Evolutionary conservation across 768 basidiomycete genomes (phyloP), one percentile per base, ranked within the genome.

Genomic region (Pisolithus microcarpus): DNA sequence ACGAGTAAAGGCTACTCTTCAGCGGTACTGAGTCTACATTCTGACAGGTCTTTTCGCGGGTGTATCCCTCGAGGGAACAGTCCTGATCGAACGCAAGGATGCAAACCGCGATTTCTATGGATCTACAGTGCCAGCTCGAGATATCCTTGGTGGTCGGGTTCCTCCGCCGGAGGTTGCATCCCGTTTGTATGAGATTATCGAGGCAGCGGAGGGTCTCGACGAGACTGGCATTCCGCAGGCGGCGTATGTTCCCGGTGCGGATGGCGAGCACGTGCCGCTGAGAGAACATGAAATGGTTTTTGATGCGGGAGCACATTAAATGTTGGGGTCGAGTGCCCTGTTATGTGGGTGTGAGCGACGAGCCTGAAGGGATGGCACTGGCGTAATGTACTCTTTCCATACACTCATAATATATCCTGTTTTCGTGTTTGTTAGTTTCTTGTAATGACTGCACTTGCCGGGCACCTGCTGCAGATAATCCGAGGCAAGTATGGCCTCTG

Each of bases 111-210:
- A 93, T 23, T 99, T 98, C 72, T 97, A 98, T 58, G 95, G 95
- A 3, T 92, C 91, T 3, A 75, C 83, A 2, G 81, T 97, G 5
- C 87, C 93, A 6, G 91, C 92, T 0, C 76, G 78, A 52, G 93
- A 95, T 61, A 94, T 99, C 60, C 81, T 99, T 24, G 81, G 87
- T 47, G 95, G 95, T 36, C 84, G 85, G 18, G 94, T 98, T 1
- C 96, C 95, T 5, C 90, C 95, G n/a, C 95, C 96, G 0, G 95
- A 98, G 70, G 91, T 95, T 51, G 93, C 93, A 1, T 89, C 87
- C 30, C 77, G 78, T 56, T 66, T 97, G 56, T 98, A 98, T 68
- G 95, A 98, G 65, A 85, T 97, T 61, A 95, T 99, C 58, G 95
- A 98, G 70, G 87, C 91, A 31, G 91, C 91, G 7, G 93, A 94